Evolutionary conservation across 345 rosid species (phyloP), one percentile per base, ranked within the genome.

Genomic region (Balakata baccata): DNA sequence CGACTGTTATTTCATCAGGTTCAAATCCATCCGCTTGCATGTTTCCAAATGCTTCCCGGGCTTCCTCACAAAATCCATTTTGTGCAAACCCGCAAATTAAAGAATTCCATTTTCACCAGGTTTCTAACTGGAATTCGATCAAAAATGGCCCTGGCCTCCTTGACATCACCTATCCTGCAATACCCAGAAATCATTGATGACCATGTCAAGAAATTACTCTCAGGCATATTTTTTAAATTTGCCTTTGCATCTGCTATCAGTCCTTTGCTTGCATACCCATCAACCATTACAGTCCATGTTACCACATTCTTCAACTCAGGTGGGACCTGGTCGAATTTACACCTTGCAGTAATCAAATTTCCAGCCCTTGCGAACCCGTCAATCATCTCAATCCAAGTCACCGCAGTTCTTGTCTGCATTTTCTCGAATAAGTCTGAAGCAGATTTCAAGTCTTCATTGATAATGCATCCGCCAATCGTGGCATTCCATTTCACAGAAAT

Each of bases 181-280:
- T 85, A 89, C 67, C 93, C 97, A 4, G 92, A 89, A 77, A 88
- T 82, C 92, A 92, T 86, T n/a, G 88, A 79, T 45, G 97, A 90
- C 94, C 94, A 92, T 13, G 79, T 87, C 60, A 73, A 90, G 51
- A 81, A 85, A 73, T 90, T 93, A 83, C 89, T 89, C 69, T 81
- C 79, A 4, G 88, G 93, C 90, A 89, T 86, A 10, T 56, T 75
- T 66, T 90, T 85, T n/a, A 93, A 90, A 63, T 89, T 56, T 58
- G 54, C 66, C 65, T 80, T 85, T 8, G 94, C 96, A 73, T 77
- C 79, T 57, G 78, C 87, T 88, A 88, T 87, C 64, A 81, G 86
- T 72, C 88, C 87, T 50, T 77, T 86, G 54, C 81, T 77, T 9
- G 80, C 84, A 12, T 88, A 89, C 8, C 85, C 92, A 75, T 90